Evolutionary conservation across 1,284 basidiomycete species (phyloP), one percentile per base, ranked within the genome.

Genomic region (Rhodotorula sp.): DNA sequence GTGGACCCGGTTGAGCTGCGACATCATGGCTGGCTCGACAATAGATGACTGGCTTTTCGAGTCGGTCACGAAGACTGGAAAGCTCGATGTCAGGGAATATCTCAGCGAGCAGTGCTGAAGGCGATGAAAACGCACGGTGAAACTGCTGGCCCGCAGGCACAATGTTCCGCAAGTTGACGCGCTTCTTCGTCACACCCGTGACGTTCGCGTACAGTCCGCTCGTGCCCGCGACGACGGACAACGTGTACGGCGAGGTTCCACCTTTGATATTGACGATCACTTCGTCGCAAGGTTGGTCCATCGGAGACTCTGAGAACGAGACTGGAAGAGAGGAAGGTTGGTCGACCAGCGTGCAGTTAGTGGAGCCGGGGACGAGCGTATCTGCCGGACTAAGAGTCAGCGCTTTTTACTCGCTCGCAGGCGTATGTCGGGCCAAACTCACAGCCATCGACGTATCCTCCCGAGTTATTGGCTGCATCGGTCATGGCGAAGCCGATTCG

Each of bases 51-150:
- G 5, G n/a, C 70, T 70, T 0, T 48, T 47, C 9, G 70, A 59
- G 40, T 74, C 72, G 11, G 65, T 68, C 13, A 74, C 63, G 30
- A 66, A 65, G 10, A 74, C 72, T 74, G 67, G 26, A 37, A 4
- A 37, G 31, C 40, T 4, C 10, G 31, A 13, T 10, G 22, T 9
- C 11, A 55, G 34, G 31, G 24, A 22, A 24, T 13, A 4, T 28
- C 11, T 20, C 30, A 37, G 30, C 54, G 55, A 18, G 44, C 26
- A 44, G 37, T 8, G 28, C n/a, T n/a, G n/a, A n/a, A 4, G 4
- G 44, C 11, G 13, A 9, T 16, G 58, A 40, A 20, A 13, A 31
- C 69, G 28, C 13, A 74, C 72, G 30, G 24, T 62, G 54, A 61
- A 66, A 74, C 0, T 31, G 37, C 50, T 69, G 65, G 0, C 72